A percentile compares a stretch with the other conserved stretches of the same genome.
phyloP scores from a whole-genome alignment of 2,329 filamentous ascomycete species.

The Coleophoma eucalyptorum region DNA sequence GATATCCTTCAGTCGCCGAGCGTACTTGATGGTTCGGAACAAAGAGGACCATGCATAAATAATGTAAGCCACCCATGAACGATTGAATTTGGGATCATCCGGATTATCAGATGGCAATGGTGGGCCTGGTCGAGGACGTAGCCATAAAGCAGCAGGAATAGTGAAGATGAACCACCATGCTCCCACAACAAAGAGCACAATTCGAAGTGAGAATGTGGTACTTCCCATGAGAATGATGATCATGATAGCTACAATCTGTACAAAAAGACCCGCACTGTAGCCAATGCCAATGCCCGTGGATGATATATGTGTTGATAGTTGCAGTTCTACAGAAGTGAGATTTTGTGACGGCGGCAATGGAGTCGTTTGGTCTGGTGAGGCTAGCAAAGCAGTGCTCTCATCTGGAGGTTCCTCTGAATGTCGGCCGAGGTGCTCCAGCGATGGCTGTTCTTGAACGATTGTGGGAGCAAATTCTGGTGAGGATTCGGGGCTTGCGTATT shows the following conservation, averaged over 20 bases:
- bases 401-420: conserved; percentile 24
- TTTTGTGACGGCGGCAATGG: conserved; percentile 38
- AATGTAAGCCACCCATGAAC: conserved; percentile 68
- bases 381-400: conserved; percentile 45
- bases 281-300: conserved; percentile 91
- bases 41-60: conserved; percentile 83
- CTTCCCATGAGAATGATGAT: conserved; percentile 71
- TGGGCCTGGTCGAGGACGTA: conserved; percentile 84
- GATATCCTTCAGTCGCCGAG: conserved; percentile 68
- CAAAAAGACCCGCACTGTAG: conserved; percentile 79
- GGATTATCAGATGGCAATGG: conserved; percentile 49
- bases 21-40: conserved; percentile 73
- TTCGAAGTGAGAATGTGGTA: conserved; percentile 78
- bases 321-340: conserved; percentile 63
- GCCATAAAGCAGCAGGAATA: conserved; percentile 81
- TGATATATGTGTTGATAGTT: conserved; percentile 85
- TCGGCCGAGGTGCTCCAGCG: conserved; percentile 8
- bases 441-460: conserved; percentile 11
- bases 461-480: conserved; percentile 20
- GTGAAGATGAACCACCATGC: conserved; percentile 93
- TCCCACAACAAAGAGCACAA: conserved; percentile 84
- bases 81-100: conserved; percentile 23
- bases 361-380: conserved; percentile 10
- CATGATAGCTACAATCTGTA: conserved; percentile 78
- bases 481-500: conserved; percentile 18